These are phyloP conservation scores for Metschnikowia corniflorae DNA, from an alignment of 805 yeast species.

Conservation along the genomic window DNA sequence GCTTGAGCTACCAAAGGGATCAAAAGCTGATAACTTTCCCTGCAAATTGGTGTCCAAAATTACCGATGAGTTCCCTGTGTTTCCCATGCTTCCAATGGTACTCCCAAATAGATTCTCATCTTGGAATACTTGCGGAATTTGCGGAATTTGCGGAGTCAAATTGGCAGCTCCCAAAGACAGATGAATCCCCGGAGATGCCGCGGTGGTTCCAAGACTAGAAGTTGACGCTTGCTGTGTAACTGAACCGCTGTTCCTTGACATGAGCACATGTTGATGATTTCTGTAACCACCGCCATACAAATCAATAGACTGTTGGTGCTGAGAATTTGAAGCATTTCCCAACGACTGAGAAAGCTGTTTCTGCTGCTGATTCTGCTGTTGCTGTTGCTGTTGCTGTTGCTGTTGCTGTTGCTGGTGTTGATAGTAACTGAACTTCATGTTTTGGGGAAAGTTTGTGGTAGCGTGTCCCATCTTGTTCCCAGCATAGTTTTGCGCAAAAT, in stretches of 20 bases:
- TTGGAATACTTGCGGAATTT: conserved; percentile 18
- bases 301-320: conserved; percentile 6
- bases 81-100: not conserved
- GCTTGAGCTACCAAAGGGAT: conserved; percentile 22
- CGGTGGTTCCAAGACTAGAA: not conserved
- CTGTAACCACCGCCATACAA: not conserved
- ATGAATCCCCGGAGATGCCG: conserved; percentile 5
- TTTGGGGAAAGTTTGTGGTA: conserved; percentile 1
- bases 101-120: conserved; percentile 8
- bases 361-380: no score
- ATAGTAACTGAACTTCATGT: conserved; percentile 11
- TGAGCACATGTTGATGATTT: not conserved
- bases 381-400: no score
- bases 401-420: conserved; percentile 5
- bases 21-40: conserved; percentile 20
- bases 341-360: no score
- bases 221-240: not conserved
- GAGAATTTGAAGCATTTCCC: no score
- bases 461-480: not conserved
- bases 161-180: conserved; percentile 1
- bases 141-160: conserved; percentile 4
- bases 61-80: conserved; percentile 4
- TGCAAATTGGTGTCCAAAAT: conserved; percentile 6
- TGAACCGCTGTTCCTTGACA: not conserved
- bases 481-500: no score